phyloP scores from a whole-genome alignment of 2,329 filamentous ascomycete species.

The Trichoderma sp. region DNA sequence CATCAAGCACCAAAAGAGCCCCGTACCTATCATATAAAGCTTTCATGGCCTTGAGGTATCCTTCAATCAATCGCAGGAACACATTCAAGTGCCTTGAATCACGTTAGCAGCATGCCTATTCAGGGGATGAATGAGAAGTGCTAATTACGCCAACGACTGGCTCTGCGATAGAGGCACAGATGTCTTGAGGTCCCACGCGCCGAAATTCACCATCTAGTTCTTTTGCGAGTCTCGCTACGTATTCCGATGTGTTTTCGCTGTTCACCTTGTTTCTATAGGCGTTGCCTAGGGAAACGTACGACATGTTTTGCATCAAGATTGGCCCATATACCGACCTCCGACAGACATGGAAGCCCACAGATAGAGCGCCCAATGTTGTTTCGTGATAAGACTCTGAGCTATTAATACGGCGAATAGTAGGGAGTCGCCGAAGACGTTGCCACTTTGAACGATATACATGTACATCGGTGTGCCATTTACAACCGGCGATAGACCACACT shows the following conservation, averaged over 20 bases:
- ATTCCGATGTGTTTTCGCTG: conserved; percentile 27
- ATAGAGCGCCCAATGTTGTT: not conserved
- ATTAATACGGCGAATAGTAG: not conserved
- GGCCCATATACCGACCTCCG: not conserved
- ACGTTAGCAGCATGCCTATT: not conserved
- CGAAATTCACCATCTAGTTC: conserved; percentile 49
- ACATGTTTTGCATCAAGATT: not conserved
- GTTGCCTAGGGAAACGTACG: not conserved
- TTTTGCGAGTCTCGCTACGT: conserved; percentile 37
- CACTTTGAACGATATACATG: not conserved
- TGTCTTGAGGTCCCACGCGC: conserved; percentile 42
- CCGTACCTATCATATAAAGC: conserved; percentile 53
- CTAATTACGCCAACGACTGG: conserved; percentile 42
- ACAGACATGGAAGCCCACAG: not conserved
- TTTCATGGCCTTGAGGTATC: conserved; percentile 54
- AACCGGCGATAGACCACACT: not conserved
- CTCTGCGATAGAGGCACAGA: conserved; percentile 50
- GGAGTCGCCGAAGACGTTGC: not conserved
- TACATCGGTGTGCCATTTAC: not conserved
- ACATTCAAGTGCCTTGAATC: conserved; percentile 41
- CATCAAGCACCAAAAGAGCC: conserved; percentile 54
- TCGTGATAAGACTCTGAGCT: not conserved
- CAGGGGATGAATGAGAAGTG: conserved; percentile 16
- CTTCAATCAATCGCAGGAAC: conserved; percentile 46
- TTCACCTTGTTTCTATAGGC: not conserved